Conservation (phyloP, 306 rosid species). For the Mimosa bimucronata region DNA sequence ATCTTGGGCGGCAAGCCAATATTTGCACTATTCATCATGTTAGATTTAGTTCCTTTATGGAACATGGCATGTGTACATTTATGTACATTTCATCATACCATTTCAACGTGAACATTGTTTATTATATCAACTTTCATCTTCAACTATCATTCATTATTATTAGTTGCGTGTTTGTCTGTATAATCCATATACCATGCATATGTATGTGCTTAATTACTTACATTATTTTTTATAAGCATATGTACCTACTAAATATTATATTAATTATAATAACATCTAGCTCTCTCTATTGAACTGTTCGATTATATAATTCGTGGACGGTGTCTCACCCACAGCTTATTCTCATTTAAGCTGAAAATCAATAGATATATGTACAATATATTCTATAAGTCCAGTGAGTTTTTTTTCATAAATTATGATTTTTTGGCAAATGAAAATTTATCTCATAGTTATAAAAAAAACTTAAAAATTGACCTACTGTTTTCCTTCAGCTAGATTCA, state of each 20-base stretch:
- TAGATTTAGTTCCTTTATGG: too few species aligned
- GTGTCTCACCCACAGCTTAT: background rate
- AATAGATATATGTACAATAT: background rate
- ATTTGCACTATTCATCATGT: too few species aligned
- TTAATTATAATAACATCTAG: too few species aligned
- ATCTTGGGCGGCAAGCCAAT: slow-evolving; percentile 26
- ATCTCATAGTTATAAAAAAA: background rate
- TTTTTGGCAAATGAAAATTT: background rate
- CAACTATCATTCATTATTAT: background rate
- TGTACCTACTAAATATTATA: too few species aligned
- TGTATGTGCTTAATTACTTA: background rate
- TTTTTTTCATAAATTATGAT: background rate
- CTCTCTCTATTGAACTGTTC: too few species aligned
- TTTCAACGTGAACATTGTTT: slow-evolving; percentile 36
- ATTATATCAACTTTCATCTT: slow-evolving; percentile 18
- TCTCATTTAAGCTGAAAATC: background rate
- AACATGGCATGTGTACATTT: too few species aligned
- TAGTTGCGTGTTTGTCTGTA: background rate
- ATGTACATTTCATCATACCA: background rate
- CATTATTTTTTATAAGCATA: too few species aligned
- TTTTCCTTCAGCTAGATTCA: background rate
- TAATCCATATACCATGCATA: background rate
- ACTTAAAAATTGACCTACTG: background rate
- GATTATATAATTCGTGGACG: background rate
- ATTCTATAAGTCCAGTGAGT: background rate